phyloP scores from a whole-genome alignment of 1,284 basidiomycete genomes.

The Sutorius eximius region DNA sequence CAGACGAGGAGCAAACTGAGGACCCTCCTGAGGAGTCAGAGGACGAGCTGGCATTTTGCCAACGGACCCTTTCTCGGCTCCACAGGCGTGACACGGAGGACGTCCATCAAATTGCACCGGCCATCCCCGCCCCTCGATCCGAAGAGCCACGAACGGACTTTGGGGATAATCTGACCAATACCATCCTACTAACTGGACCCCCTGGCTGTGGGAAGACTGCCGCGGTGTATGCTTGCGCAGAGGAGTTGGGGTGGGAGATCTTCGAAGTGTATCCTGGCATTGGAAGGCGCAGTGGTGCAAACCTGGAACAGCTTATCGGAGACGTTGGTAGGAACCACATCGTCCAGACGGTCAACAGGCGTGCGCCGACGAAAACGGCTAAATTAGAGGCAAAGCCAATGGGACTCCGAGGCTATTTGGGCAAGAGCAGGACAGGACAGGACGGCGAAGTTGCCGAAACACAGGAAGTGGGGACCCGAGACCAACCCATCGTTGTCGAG shows the following conservation, averaged over 20 bases:
- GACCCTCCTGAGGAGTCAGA: conserved; percentile 35
- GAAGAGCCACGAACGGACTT: conserved; percentile 31
- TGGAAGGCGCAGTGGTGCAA: conserved; percentile 79
- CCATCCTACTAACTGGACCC: conserved; percentile 83
- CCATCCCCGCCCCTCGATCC: conserved; percentile 7
- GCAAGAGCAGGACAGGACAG: conserved; percentile 7
- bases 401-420: conserved; percentile 19
- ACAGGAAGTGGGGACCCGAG: conserved; percentile 19
- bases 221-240: conserved; percentile 89
- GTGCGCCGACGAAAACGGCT: conserved; percentile 12
- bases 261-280: conserved; percentile 98
- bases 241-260: conserved; percentile 92
- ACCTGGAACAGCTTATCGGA: conserved; percentile 81
- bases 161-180: conserved; percentile 68
- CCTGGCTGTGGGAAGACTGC: conserved; percentile 90
- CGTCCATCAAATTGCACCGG: conserved; percentile 19
- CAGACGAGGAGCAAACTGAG: conserved; percentile 41
- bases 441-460: neutral
- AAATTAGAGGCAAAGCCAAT: conserved; percentile 3
- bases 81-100: conserved; percentile 6
- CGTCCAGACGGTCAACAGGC: conserved; percentile 42
- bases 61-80: conserved; percentile 23
- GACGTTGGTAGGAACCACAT: conserved; percentile 93
- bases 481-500: conserved; percentile 23
- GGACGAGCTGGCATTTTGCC: conserved; percentile 36